Percentiles rank a stretch among this genome's conserved stretches.
Conservation (phyloP, 345 rosid genomes). For the Lepidium aucheri region DNA sequence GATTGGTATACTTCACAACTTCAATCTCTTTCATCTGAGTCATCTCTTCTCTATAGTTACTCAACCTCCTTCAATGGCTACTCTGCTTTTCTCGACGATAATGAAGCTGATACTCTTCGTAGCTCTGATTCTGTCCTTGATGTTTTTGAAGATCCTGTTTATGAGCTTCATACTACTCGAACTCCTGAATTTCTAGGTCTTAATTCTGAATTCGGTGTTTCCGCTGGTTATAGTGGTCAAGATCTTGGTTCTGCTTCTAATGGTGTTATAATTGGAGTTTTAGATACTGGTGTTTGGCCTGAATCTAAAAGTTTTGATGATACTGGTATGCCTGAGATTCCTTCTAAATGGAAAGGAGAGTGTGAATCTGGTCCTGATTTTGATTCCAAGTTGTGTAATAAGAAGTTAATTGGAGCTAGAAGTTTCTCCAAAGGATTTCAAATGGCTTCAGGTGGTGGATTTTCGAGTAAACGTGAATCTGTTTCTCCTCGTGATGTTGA, state of each 20-base stretch:
- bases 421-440: conserved; percentile 64
- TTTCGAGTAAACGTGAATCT: conserved; percentile 34
- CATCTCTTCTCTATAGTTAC: conserved; percentile 59
- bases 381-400: conserved; percentile 51
- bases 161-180: conserved; percentile 77
- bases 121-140: conserved; percentile 45
- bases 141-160: conserved; percentile 59
- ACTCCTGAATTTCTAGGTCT: conserved; percentile 79
- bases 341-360: conserved; percentile 59
- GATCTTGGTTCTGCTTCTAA: conserved; percentile 34
- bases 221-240: conserved; percentile 20
- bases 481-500: conserved; percentile 69
- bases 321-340: conserved; percentile 55
- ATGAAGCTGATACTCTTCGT: conserved; percentile 44
- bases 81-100: conserved; percentile 54
- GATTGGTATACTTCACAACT: conserved; percentile 69
- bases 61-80: conserved; percentile 54
- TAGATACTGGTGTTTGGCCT: conserved; percentile 93
- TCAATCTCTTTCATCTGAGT: conserved; percentile 38
- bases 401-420: conserved; percentile 76
- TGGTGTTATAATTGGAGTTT: conserved; percentile 66
- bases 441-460: conserved; percentile 49
- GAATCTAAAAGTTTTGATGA: conserved; percentile 66
- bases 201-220: conserved; percentile 31
- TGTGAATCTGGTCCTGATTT: conserved; percentile 76